Base-by-base conservation (phyloP, 768 basidiomycete species). In the Gloeopeniophorella convolvens region DNA sequence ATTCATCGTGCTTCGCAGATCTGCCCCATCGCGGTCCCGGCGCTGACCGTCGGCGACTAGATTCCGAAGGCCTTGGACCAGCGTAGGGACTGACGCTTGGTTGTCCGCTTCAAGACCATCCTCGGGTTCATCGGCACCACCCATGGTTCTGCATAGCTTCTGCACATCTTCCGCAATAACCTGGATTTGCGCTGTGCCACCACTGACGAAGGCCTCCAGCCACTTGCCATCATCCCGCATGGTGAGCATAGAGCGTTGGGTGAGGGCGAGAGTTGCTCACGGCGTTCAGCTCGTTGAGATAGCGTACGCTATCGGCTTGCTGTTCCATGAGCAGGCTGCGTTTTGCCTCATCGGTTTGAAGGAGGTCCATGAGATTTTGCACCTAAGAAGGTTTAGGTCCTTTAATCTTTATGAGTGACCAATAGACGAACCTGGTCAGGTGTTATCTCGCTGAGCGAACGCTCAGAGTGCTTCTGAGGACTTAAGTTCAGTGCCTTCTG, bases 181-280 rank as follows among this genome's bases (percentile, higher is more conserved):
- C 59, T 83, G 77, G 20, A 88, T 82, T 55, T 89, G 85, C 12
- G 77, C 75, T 0, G 81, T 82, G n/a, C 84, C 82, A 36, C 82
- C 80, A 33, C 79, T 80, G 32, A 90, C 86, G 63, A 91, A 90
- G 3, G 79, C 70, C 58, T 92, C 90, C 34, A 93, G 74, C 90
- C 90, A 93, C 80, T 86, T 58, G n/a, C n/a, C 35, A 59, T 59
- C 27, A 50, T n/a, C n/a, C n/a, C n/a, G n/a, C n/a, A n/a, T n/a
- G n/a, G n/a, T n/a, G n/a, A n/a, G n/a, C n/a, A n/a, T n/a, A n/a
- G n/a, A n/a, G n/a, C n/a, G n/a, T n/a, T n/a, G n/a, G n/a, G n/a
- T n/a, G 32, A 15, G 16, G 9, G 16, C 2, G 18, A 6, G 18
- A 12, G n/a, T 42, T 23, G 64, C 77, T 51, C 53, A 83, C 86